Conservation (phyloP, 2,329 filamentous ascomycete genomes). For the Domatiomyces globalis region DNA sequence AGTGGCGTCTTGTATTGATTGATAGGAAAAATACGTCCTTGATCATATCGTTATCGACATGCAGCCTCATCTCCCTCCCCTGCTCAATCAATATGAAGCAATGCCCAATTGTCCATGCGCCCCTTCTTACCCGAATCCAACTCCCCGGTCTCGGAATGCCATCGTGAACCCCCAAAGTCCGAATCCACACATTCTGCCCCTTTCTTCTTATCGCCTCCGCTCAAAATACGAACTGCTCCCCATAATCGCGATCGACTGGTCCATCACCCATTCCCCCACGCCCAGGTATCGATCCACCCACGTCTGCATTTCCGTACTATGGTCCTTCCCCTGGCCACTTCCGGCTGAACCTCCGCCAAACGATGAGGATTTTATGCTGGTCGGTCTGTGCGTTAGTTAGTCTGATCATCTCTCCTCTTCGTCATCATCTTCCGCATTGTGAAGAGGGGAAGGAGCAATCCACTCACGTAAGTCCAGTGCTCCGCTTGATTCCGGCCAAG, state of each 20-base stretch:
- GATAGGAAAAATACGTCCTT: too few relatives aligned
- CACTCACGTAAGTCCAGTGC: conserved; percentile 92
- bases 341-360: conserved; percentile 44
- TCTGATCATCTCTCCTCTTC: conserved; percentile 24
- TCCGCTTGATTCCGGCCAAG: conserved; percentile 91
- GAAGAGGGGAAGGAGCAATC: not conserved
- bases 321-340: not conserved
- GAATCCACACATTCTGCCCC: not conserved
- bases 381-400: conserved; percentile 19
- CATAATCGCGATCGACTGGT: conserved; percentile 85
- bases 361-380: conserved; percentile 77
- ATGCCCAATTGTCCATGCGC: too few relatives aligned
- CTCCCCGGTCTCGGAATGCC: not conserved
- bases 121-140: not conserved
- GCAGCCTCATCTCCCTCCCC: not conserved
- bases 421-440: not conserved
- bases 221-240: conserved; percentile 83
- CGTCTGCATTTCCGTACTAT: conserved; percentile 41
- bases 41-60: not conserved
- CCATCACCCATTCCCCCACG: conserved; percentile 95
- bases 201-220: conserved; percentile 57
- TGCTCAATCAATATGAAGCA: too few relatives aligned
- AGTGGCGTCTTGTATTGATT: not conserved
- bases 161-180: conserved; percentile 3
- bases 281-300: conserved; percentile 92